These are phyloP conservation scores for Passalora sequoiae DNA, from an alignment of 2,329 filamentous ascomycete genomes.

Conservation along the genomic window DNA sequence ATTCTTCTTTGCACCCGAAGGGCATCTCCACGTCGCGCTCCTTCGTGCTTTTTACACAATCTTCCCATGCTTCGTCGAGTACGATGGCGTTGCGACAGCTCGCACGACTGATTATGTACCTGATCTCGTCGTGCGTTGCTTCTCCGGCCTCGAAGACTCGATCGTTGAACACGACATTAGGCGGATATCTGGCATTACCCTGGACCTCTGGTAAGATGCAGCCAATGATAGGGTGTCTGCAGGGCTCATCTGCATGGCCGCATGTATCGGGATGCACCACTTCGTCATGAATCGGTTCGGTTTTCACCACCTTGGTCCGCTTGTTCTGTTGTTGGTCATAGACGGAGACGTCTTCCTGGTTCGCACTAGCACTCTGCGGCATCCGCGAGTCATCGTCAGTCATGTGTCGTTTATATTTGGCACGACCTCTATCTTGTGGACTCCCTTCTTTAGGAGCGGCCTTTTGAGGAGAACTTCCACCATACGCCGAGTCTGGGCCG, in stretches of 20 bases:
- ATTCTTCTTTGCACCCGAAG: not conserved
- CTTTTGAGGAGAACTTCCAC: not conserved
- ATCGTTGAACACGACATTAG: not conserved
- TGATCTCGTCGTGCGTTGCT: slow-evolving; percentile 1
- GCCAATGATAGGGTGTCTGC: not conserved
- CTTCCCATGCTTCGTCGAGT: slow-evolving; percentile 4
- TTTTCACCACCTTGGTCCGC: not conserved
- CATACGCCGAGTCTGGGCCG: not conserved
- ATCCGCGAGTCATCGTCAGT: no score
- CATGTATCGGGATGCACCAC: not conserved
- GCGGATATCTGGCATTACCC: not conserved
- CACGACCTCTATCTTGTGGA: no score
- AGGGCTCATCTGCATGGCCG: not conserved
- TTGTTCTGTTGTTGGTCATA: not conserved
- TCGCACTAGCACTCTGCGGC: no score
- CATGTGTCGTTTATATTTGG: no score
- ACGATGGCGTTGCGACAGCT: not conserved
- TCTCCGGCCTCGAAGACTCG: not conserved
- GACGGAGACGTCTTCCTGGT: no score
- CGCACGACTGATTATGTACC: slow-evolving; percentile 7
- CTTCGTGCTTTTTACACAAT: not conserved
- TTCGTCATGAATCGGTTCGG: not conserved
- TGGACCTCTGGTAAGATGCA: not conserved
- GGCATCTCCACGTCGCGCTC: not conserved
- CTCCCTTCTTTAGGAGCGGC: no score